These are phyloP conservation scores for Samsoniella hepiali DNA, from an alignment of 2,329 filamentous ascomycete species.

Conservation along the genomic window DNA sequence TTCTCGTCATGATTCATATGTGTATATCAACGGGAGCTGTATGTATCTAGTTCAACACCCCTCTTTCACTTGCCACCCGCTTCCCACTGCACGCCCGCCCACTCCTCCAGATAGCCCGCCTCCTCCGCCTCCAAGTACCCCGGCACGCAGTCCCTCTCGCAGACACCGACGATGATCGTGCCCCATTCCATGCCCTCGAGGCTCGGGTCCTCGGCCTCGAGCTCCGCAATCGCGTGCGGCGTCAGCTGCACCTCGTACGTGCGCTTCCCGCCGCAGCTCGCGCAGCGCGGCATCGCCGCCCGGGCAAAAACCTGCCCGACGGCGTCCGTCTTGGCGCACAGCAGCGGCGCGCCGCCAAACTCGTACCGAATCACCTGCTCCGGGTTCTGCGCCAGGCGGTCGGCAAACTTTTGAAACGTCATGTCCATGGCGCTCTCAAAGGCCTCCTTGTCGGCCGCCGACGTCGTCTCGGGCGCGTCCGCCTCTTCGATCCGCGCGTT, in stretches of 20 bases:
- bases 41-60: not conserved
- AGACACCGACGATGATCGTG: slow-evolving; percentile 83
- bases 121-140: slow-evolving; percentile 55
- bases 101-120: slow-evolving; percentile 85
- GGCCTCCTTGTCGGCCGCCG: slow-evolving; percentile 61
- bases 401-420: slow-evolving; percentile 76
- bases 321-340: slow-evolving; percentile 76
- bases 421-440: slow-evolving; percentile 75
- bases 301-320: slow-evolving; percentile 62
- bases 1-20: slow-evolving; percentile 25
- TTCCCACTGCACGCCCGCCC: slow-evolving; percentile 98
- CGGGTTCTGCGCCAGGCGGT: slow-evolving; percentile 73
- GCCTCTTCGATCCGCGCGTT: slow-evolving; percentile 44
- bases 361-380: slow-evolving; percentile 82
- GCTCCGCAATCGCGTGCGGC: slow-evolving; percentile 82
- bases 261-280: slow-evolving; percentile 68
- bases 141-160: slow-evolving; percentile 72
- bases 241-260: slow-evolving; percentile 91
- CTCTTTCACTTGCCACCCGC: slow-evolving; percentile 50
- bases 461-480: slow-evolving; percentile 37
- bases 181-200: slow-evolving; percentile 97
- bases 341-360: slow-evolving; percentile 66
- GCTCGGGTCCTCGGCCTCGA: slow-evolving; percentile 72
- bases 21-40: slow-evolving; percentile 20
- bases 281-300: slow-evolving; percentile 67